These are phyloP conservation scores for Cyclocybe cylindracea DNA, from an alignment of 768 basidiomycete genomes.

Conservation along the genomic window DNA sequence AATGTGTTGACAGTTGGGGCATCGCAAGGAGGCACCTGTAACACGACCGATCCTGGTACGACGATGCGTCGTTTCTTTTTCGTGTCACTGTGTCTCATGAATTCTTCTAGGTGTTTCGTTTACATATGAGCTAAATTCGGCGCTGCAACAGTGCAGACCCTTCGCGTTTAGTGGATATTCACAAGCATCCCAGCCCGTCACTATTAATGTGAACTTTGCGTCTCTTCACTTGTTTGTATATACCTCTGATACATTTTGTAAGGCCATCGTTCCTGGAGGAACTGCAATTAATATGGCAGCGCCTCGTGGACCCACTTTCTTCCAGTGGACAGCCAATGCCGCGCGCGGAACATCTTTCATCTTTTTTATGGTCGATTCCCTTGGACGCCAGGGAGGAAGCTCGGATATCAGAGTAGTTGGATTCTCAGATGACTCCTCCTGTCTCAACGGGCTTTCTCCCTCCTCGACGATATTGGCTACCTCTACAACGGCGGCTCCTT, in stretches of 20 bases:
- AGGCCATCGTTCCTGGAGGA: constrained; percentile 71
- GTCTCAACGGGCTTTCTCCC: constrained; percentile 54
- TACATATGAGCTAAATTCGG: constrained; percentile 47
- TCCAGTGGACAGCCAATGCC: constrained; percentile 59
- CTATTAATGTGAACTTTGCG: constrained; percentile 41
- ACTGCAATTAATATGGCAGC: constrained; percentile 45
- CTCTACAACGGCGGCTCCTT: constrained; percentile 19
- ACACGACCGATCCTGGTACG: constrained; percentile 44
- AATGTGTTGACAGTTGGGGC: constrained; percentile 47
- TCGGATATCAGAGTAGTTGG: constrained; percentile 54
- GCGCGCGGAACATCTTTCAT: constrained; percentile 58
- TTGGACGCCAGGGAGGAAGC: constrained; percentile 56
- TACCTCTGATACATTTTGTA: neutral
- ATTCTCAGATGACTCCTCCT: constrained; percentile 46
- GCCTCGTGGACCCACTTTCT: constrained; percentile 38
- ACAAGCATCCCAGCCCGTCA: constrained; percentile 52
- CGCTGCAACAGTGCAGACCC: constrained; percentile 62
- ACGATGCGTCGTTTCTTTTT: neutral
- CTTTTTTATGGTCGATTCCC: constrained; percentile 55
- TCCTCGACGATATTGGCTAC: constrained; percentile 41
- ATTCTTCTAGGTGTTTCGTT: constrained; percentile 38
- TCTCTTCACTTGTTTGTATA: neutral
- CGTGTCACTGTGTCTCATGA: neutral
- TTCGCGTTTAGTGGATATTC: constrained; percentile 47
- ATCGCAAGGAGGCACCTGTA: constrained; percentile 51